These are phyloP conservation scores for Periconia sp. DNA, from an alignment of 2,329 filamentous ascomycete species.

Conservation along the genomic window DNA sequence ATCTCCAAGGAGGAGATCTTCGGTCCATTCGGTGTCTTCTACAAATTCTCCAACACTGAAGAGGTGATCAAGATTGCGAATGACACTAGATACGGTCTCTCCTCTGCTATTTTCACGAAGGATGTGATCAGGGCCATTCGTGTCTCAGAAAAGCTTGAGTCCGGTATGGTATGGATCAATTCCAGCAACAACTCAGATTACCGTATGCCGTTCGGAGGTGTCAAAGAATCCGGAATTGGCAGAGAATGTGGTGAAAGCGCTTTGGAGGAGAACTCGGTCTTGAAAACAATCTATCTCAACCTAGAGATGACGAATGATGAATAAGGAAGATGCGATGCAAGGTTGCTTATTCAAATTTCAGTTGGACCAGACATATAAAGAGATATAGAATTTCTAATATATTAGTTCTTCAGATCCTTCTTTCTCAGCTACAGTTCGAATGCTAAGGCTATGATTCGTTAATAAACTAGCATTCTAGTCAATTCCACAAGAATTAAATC, in stretches of 20 bases:
- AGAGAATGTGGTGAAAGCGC: conserved; percentile 46
- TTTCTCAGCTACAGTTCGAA: too few relatives aligned
- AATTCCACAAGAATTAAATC: too few relatives aligned
- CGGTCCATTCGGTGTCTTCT: conserved; percentile 63
- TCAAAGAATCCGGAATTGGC: conserved; percentile 63
- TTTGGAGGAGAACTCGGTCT: too few relatives aligned
- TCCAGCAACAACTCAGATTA: conserved; percentile 37
- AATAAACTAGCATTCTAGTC: too few relatives aligned
- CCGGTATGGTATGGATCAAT: conserved; percentile 60
- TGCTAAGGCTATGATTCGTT: too few relatives aligned
- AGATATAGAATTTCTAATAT: too few relatives aligned
- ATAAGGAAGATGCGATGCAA: too few relatives aligned
- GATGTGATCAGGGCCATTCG: conserved; percentile 53
- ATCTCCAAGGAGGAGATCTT: conserved; percentile 66
- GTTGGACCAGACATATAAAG: too few relatives aligned
- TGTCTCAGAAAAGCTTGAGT: conserved; percentile 52
- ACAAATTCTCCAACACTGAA: conserved; percentile 58
- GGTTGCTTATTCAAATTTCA: too few relatives aligned
- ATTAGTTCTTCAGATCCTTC: too few relatives aligned
- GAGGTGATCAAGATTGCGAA: conserved; percentile 59
- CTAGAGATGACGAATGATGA: too few relatives aligned
- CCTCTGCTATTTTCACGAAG: conserved; percentile 60
- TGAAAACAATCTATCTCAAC: too few relatives aligned
- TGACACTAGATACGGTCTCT: conserved; percentile 64
- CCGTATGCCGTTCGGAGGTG: conserved; percentile 62